Evolutionary conservation across 805 yeast species (phyloP).

Genomic region (Yarrowia yakushimensis): DNA sequence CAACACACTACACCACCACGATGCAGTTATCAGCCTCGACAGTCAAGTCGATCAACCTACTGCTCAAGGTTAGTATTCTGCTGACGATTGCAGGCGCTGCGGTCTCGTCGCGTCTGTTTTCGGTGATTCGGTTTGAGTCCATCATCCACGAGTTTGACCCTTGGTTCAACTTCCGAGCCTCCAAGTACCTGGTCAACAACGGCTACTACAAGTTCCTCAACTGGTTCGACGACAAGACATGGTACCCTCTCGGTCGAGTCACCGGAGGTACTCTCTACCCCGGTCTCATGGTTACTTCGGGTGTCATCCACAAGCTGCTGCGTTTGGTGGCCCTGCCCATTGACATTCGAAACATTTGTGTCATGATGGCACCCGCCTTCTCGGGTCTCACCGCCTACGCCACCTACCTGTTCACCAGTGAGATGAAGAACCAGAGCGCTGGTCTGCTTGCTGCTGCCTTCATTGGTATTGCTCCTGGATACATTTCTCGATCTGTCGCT

Average conservation of each 20-base stretch:
- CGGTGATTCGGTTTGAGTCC: conserved; percentile 93
- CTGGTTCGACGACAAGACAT: conserved; percentile 98
- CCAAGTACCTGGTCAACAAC: conserved; percentile 81
- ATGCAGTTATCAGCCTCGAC: conserved; percentile 25
- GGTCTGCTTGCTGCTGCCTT: conserved; percentile 90
- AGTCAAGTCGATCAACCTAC: conserved; percentile 30
- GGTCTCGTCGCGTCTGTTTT: conserved; percentile 83
- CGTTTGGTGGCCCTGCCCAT: conserved; percentile 69
- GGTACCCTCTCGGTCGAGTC: conserved; percentile 99
- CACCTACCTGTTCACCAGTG: conserved; percentile 81
- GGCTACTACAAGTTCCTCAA: conserved; percentile 88
- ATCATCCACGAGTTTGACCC: conserved; percentile 89
- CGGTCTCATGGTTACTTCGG: conserved; percentile 97
- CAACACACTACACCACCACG: neutral
- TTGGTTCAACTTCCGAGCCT: conserved; percentile 80
- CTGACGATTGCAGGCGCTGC: conserved; percentile 86
- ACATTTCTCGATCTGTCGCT: conserved; percentile 96
- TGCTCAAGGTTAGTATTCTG: conserved; percentile 65
- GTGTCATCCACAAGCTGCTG: conserved; percentile 75
- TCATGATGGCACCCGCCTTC: conserved; percentile 92
- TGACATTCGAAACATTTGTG: conserved; percentile 95
- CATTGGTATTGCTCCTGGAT: conserved; percentile 98
- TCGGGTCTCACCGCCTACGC: conserved; percentile 88
- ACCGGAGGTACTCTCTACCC: conserved; percentile 99
- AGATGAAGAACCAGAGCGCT: conserved; percentile 84